These are phyloP conservation scores for Acrocalymma vagum DNA, from an alignment of 2,329 filamentous ascomycete species.

Conservation along the genomic window DNA sequence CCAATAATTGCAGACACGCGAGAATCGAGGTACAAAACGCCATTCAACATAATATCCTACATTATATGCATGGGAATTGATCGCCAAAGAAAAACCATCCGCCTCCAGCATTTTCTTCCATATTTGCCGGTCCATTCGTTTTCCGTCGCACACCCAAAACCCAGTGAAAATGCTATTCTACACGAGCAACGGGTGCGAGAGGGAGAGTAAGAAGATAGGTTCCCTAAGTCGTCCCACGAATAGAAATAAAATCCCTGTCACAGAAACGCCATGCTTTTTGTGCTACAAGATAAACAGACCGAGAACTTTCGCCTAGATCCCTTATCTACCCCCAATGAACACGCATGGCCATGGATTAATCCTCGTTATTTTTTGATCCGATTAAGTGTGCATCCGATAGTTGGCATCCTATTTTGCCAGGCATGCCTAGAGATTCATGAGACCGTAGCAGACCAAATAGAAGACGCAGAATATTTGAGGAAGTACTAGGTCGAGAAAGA, in stretches of 20 bases:
- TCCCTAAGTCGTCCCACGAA: constrained; percentile 6
- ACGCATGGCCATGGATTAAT: too few relatives aligned
- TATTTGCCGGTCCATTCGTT: constrained; percentile 7
- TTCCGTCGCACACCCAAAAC: constrained; percentile 14
- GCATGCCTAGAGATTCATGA: constrained; percentile 32
- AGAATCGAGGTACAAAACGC: constrained; percentile 5
- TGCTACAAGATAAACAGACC: constrained; percentile 24
- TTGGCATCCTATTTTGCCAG: constrained; percentile 31
- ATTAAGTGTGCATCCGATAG: constrained; percentile 19
- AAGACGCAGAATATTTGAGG: constrained; percentile 18
- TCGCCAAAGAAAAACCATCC: background rate
- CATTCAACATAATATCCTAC: constrained; percentile 30
- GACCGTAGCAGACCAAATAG: constrained; percentile 21
- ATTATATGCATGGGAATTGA: constrained; percentile 28
- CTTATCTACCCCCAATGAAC: too few relatives aligned
- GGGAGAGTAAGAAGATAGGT: background rate
- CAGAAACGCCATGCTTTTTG: constrained; percentile 34
- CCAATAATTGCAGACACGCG: too few relatives aligned
- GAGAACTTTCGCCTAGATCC: constrained; percentile 10
- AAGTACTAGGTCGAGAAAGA: constrained; percentile 24
- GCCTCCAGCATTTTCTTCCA: background rate
- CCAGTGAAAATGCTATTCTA: constrained; percentile 28
- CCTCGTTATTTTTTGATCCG: too few relatives aligned
- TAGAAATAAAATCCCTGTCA: constrained; percentile 16
- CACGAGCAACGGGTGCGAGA: constrained; percentile 10